Base-by-base conservation (phyloP, 306 rosid species). In the Prunus salicina region DNA sequence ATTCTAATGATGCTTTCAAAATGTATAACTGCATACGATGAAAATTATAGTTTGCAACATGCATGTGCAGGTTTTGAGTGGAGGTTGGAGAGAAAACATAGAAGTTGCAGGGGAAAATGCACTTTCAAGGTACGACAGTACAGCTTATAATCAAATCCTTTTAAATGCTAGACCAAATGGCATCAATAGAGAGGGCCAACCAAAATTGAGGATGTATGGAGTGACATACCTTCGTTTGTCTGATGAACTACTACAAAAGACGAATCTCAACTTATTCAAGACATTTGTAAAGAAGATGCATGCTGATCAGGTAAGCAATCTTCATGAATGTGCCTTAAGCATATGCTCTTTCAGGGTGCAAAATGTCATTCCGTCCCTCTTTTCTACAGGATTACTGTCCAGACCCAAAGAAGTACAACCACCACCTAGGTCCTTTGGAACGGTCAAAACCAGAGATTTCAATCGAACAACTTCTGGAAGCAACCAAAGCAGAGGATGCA, bases 101-200 rank as follows among this genome's bases (percentile, higher is more conserved):
- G 88, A 87, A 78, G 96, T 91, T 80, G 98, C 97, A 5, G 98
- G 98, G 27, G 97, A 93, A 86, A 93, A 93, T 83, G 97, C 98
- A 74, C 97, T 93, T 73, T 20, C 88, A 24, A 86, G 96, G 82
- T 89, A 87, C 67, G 98, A 83, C 55, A 51, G 69, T 55, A 79
- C 72, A 69, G 92, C 83, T 75, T 89, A 89, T 71, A 85, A 94
- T 80, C 97, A 91, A 82, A 91, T 93, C 84, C 85, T 91, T 82
- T 57, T 93, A 74, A 93, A 93, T 66, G 97, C 96, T 52, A 88
- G 98, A 79, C 97, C 98, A 75, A 89, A 88, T 63, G 97, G 91
- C 61, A 71, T 88, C 65, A 83, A 73, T 83, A 84, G 18, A 84
- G 64, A 75, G 0, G 89, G 90, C 24, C 83, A 68, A 78, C 98